Evolutionary conservation across 768 basidiomycete genomes (phyloP).

Genomic region (Antrodiella citrinella): DNA sequence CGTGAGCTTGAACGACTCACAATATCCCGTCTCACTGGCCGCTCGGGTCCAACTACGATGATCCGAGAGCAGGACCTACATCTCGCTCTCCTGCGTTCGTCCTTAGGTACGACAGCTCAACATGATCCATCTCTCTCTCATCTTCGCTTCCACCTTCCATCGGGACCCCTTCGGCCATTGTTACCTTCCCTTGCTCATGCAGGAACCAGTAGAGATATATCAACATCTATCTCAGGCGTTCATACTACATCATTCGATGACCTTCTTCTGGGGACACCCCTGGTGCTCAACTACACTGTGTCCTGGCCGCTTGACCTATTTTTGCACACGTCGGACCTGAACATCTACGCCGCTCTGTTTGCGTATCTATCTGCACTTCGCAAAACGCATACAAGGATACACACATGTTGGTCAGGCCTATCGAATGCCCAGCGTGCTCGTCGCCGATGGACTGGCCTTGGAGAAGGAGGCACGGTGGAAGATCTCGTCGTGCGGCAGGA

Average conservation of each 20-base stretch:
- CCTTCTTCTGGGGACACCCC: slow-evolving; percentile 71
- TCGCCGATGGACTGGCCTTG: slow-evolving; percentile 78
- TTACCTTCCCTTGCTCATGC: slow-evolving; percentile 57
- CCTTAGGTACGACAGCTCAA: slow-evolving; percentile 82
- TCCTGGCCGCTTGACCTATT: slow-evolving; percentile 90
- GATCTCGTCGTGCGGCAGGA: slow-evolving; percentile 57
- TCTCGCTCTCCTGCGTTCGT: slow-evolving; percentile 78
- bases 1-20: slow-evolving; percentile 83
- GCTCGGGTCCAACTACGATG: slow-evolving; percentile 58
- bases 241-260: slow-evolving; percentile 54
- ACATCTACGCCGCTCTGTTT: slow-evolving; percentile 70
- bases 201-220: slow-evolving; percentile 21
- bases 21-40: slow-evolving; percentile 62
- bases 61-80: slow-evolving; percentile 90
- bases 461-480: slow-evolving; percentile 76
- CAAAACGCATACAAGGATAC: slow-evolving; percentile 74
- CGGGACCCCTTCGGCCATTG: slow-evolving; percentile 74
- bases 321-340: slow-evolving; percentile 66
- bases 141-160: slow-evolving; percentile 70
- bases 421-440: slow-evolving; percentile 82
- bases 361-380: slow-evolving; percentile 78
- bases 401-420: slow-evolving; percentile 77
- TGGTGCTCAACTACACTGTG: slow-evolving; percentile 62
- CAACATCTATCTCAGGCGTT: slow-evolving; percentile 32
- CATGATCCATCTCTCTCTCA: slow-evolving; percentile 70